A percentile compares a stretch with the other conserved stretches of the same genome.
These are phyloP conservation scores for Colletotrichum musae DNA, from an alignment of 2,329 filamentous ascomycete species.

Conservation along the genomic window DNA sequence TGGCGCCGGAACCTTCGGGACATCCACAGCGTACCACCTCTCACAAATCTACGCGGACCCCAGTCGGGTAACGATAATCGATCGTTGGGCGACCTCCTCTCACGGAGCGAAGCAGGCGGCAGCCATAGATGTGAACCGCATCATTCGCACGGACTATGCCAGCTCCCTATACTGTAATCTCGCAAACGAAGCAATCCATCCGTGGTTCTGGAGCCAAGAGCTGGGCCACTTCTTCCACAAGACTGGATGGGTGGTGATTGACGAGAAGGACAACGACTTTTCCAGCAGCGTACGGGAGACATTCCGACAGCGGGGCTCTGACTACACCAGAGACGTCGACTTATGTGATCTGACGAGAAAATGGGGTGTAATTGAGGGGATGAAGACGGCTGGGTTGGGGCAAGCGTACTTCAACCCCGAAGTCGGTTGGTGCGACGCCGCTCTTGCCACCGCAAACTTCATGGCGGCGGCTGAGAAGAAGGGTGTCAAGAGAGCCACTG, in stretches of 20 bases:
- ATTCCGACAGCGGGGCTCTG: constrained; percentile 23
- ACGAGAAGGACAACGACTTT: constrained; percentile 13
- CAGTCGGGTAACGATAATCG: constrained; percentile 37
- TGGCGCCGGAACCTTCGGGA: constrained; percentile 65
- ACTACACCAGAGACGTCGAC: constrained; percentile 22
- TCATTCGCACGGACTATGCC: constrained; percentile 54
- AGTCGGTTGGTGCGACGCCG: constrained; percentile 31
- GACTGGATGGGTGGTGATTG: constrained; percentile 21
- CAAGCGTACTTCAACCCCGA: constrained; percentile 29
- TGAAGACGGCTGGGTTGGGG: constrained; percentile 3
- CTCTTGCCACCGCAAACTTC: constrained; percentile 16
- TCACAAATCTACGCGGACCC: constrained; percentile 35
- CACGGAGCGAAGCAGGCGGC: constrained; percentile 42
- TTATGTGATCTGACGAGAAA: background rate
- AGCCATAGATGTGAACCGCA: constrained; percentile 54
- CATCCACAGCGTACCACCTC: constrained; percentile 64
- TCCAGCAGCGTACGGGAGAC: constrained; percentile 2
- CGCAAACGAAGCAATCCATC: constrained; percentile 49
- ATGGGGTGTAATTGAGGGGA: constrained; percentile 1
- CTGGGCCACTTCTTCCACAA: constrained; percentile 34
- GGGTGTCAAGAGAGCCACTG: constrained; percentile 17
- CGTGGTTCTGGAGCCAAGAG: constrained; percentile 28
- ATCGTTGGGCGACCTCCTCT: constrained; percentile 17
- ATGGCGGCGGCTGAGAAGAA: constrained; percentile 25
- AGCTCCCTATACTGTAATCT: constrained; percentile 48